Percentiles rank a stretch among this genome's conserved stretches.
phyloP scores from a whole-genome alignment of 2,329 filamentous ascomycete genomes.

The Xylariaceae sp. region DNA sequence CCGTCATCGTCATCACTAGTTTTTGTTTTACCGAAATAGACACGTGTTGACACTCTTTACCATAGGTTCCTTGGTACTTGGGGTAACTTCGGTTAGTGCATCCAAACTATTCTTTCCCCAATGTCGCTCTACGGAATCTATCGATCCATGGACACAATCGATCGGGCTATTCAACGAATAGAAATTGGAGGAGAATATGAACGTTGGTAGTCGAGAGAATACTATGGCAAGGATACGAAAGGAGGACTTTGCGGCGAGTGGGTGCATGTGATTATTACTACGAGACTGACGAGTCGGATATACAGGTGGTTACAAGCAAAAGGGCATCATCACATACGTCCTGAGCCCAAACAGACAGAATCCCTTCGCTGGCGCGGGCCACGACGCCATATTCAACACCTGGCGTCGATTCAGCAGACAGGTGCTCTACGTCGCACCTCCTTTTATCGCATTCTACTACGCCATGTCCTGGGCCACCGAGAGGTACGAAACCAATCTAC shows the following conservation, averaged over 20 bases:
- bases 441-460: constrained; percentile 79
- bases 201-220: not conserved
- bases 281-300: constrained; percentile 35
- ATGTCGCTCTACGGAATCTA: not conserved
- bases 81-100: constrained; percentile 74
- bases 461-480: constrained; percentile 90
- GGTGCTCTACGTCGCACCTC: constrained; percentile 87
- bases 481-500: constrained; percentile 61
- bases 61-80: constrained; percentile 76
- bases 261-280: constrained; percentile 5
- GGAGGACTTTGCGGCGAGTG: not conserved
- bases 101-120: not conserved
- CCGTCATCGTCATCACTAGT: not conserved
- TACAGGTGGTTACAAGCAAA: constrained; percentile 65
- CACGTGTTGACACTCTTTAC: constrained; percentile 30
- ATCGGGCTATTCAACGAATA: not conserved
- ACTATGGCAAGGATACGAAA: not conserved
- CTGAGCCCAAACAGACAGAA: constrained; percentile 88
- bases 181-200: not conserved
- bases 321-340: constrained; percentile 73
- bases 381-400: constrained; percentile 94
- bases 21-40: not conserved
- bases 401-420: constrained; percentile 86
- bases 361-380: constrained; percentile 76
- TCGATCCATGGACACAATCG: not conserved